Evolutionary conservation across 2,329 filamentous ascomycete species (phyloP), one percentile per base, ranked within the genome.

Genomic region (Cladorrhinum sp.): DNA sequence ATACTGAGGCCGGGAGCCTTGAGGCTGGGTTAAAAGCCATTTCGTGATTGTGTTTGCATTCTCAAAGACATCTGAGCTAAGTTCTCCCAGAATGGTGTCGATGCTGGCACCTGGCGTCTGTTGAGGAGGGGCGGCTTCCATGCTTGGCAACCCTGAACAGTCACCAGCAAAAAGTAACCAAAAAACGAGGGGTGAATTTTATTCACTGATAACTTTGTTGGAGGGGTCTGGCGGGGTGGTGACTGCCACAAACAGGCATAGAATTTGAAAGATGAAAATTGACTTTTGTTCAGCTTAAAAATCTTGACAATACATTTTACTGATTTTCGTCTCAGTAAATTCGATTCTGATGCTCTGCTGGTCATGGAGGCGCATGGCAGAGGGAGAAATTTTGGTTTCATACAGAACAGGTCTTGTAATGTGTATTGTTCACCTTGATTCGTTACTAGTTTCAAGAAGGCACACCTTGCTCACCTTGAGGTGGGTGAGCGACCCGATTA

Each of bases 1-100:
- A 54, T 58, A 68, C 67, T 32, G 50, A 38, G 58, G 57, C 20
- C 58, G 62, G 4, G 52, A 54, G 12, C 63, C 59, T 24, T 62
- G 38, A 7, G 59, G 45, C 22, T 68, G 65, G 12, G 24, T 63
- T 53, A 65, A 38, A 10, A 69, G 27, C 68, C 68, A 69, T 58
- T 65, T 64, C 49, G 64, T 64, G 27, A 69, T 65, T 53, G 68
- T 68, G 50, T 68, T 68, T 54, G 67, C 68, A 62, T 68, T 69
- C 23, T 65, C 66, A n/a, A 66, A 67, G 22, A 66, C 63, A 7
- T 59, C 60, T 8, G 57, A 22, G 12, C 61, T 38, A 7, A 61
- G 29, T 7, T n/a, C 59, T 27, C 60, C 45, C 27, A 68, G 50
- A 25, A 61, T 18, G 29, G 55, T 18, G 18, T 49, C 50, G 9